phyloP scores from a whole-genome alignment of 1,284 basidiomycete species.

The Cryptococcus depauperatus region DNA sequence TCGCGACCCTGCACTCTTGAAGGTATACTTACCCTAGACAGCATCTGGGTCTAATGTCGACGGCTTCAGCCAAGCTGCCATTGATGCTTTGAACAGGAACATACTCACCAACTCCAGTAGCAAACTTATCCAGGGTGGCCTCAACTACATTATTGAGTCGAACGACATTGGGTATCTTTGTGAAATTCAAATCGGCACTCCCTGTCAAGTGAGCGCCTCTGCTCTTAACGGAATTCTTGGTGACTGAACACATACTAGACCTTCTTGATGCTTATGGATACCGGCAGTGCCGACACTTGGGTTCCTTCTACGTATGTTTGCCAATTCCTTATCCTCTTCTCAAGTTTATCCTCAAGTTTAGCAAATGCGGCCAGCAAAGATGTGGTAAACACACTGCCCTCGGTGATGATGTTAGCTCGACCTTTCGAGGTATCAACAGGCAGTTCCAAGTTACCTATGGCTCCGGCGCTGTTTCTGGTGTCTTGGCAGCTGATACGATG shows the following conservation, averaged over 20 bases:
- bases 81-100: slow-evolving; percentile 6
- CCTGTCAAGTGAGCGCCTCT: no score
- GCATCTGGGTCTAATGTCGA: slow-evolving; percentile 17
- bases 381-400: slow-evolving; percentile 61
- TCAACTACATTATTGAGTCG: slow-evolving; percentile 18
- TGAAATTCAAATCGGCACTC: slow-evolving; percentile 67
- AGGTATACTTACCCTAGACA: background rate
- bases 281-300: slow-evolving; percentile 79
- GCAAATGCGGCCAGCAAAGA: slow-evolving; percentile 3
- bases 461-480: slow-evolving; percentile 54
- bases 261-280: slow-evolving; percentile 74
- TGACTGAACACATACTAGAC: no score
- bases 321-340: background rate
- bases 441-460: slow-evolving; percentile 69
- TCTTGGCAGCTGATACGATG: background rate
- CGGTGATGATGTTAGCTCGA: slow-evolving; percentile 46
- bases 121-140: slow-evolving; percentile 11
- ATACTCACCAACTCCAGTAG: slow-evolving; percentile 10
- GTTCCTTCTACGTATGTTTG: slow-evolving; percentile 48
- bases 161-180: slow-evolving; percentile 53
- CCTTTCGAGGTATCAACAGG: slow-evolving; percentile 46
- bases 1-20: no score
- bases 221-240: no score
- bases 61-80: slow-evolving; percentile 13
- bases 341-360: background rate